These are phyloP conservation scores for Podila clonocystis DNA, from an alignment of 192 early-diverging fungal species.

Conservation along the genomic window DNA sequence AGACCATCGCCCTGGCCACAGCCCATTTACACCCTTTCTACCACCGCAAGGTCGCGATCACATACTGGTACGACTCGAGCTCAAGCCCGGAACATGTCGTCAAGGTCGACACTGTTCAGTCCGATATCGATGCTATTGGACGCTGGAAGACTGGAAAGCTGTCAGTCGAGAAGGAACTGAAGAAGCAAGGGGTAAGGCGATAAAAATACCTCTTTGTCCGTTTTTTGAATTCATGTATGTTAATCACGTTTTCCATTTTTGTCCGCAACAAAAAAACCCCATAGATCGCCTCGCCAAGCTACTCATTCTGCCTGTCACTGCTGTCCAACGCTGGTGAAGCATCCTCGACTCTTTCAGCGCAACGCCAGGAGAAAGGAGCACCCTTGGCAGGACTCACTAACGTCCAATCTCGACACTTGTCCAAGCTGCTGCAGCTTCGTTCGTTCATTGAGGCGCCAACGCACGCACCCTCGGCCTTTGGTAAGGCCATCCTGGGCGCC, in stretches of 20 bases:
- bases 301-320: constrained; percentile 25
- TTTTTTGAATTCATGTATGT: background rate
- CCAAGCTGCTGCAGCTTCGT: constrained; percentile 39
- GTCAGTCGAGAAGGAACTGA: constrained; percentile 51
- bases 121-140: constrained; percentile 46
- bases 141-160: constrained; percentile 51
- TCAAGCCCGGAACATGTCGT: constrained; percentile 61
- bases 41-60: constrained; percentile 67
- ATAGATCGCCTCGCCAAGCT: constrained; percentile 24
- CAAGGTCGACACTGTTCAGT: constrained; percentile 61
- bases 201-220: background rate
- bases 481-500: constrained; percentile 50
- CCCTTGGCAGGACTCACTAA: constrained; percentile 15
- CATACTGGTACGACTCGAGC: constrained; percentile 68
- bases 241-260: background rate
- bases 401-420: constrained; percentile 28
- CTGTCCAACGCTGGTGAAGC: constrained; percentile 28
- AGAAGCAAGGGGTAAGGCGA: constrained; percentile 53
- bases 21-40: constrained; percentile 72
- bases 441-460: constrained; percentile 48
- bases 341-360: constrained; percentile 10
- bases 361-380: constrained; percentile 7
- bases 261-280: no score
- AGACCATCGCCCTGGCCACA: constrained; percentile 65
- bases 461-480: constrained; percentile 51